These are phyloP conservation scores for Venturia aucupariae DNA, from an alignment of 2,329 filamentous ascomycete species.

Conservation along the genomic window DNA sequence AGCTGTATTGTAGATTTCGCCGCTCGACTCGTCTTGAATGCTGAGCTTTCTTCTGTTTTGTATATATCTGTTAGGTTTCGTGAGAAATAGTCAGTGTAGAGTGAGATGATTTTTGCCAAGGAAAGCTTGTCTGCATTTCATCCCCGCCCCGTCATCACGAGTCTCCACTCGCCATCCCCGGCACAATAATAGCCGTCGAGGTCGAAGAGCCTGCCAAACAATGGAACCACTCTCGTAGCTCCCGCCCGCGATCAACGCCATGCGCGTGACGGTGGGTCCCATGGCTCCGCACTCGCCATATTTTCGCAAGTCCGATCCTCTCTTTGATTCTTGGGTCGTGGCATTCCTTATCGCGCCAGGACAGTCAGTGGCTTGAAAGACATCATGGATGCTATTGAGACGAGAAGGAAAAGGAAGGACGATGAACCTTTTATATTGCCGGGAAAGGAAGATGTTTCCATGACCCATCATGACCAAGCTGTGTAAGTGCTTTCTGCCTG, in stretches of 20 bases:
- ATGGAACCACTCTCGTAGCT: background rate
- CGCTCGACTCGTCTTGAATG: too few species aligned
- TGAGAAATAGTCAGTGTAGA: too few species aligned
- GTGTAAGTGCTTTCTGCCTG: background rate
- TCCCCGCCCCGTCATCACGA: background rate
- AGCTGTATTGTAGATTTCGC: constrained; percentile 55
- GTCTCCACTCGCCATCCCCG: background rate
- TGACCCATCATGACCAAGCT: background rate
- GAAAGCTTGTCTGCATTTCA: background rate
- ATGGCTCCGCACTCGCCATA: background rate
- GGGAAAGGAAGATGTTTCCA: background rate
- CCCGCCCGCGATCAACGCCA: background rate
- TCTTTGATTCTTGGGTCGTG: background rate
- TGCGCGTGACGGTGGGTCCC: background rate
- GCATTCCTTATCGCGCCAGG: background rate
- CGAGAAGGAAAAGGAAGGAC: background rate
- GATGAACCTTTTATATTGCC: background rate
- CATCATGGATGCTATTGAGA: background rate
- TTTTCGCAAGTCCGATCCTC: too few species aligned
- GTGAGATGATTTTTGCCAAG: background rate
- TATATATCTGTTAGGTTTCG: too few species aligned
- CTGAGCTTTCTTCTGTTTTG: too few species aligned
- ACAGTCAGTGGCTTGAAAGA: too few species aligned
- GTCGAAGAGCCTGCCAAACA: background rate
- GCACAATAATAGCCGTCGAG: background rate